Evolutionary conservation across 345 rosid genomes (phyloP).

Genomic region (Citrus medica): DNA sequence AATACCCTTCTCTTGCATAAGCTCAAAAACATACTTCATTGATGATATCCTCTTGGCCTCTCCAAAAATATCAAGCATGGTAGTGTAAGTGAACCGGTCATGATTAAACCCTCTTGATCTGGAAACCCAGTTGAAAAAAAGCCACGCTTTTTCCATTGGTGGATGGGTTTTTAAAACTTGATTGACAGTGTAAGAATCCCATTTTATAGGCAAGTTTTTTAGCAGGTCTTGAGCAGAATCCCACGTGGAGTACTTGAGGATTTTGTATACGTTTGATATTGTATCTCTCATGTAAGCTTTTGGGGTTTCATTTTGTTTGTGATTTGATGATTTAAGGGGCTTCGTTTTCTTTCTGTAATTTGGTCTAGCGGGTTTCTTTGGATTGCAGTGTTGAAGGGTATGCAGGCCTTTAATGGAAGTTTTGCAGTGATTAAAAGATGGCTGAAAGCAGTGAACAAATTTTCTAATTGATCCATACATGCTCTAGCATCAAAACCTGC

Average conservation of each 20-base stretch:
- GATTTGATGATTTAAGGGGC: slow-evolving; percentile 19
- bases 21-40: slow-evolving; percentile 53
- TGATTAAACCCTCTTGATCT: slow-evolving; percentile 57
- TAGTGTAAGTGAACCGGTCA: slow-evolving; percentile 84
- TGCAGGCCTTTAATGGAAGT: slow-evolving; percentile 27
- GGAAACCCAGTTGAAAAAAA: slow-evolving; percentile 79
- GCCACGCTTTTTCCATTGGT: slow-evolving; percentile 93
- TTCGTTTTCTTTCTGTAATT: slow-evolving; percentile 3
- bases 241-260: slow-evolving; percentile 76
- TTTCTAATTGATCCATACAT: slow-evolving; percentile 9
- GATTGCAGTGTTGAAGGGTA: slow-evolving; percentile 37
- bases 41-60: slow-evolving; percentile 77
- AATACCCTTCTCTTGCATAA: slow-evolving; percentile 63
- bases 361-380: slow-evolving; percentile 19
- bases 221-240: slow-evolving; percentile 67
- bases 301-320: slow-evolving; percentile 18
- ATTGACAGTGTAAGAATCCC: slow-evolving; percentile 83
- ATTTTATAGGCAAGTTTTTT: slow-evolving; percentile 36
- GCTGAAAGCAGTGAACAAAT: background rate
- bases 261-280: slow-evolving; percentile 50
- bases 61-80: slow-evolving; percentile 92
- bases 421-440: slow-evolving; percentile 6
- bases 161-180: slow-evolving; percentile 81
- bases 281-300: slow-evolving; percentile 49
- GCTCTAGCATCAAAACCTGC: background rate